phyloP scores from a whole-genome alignment of 306 rosid species.

The Arachis hypogaea region DNA sequence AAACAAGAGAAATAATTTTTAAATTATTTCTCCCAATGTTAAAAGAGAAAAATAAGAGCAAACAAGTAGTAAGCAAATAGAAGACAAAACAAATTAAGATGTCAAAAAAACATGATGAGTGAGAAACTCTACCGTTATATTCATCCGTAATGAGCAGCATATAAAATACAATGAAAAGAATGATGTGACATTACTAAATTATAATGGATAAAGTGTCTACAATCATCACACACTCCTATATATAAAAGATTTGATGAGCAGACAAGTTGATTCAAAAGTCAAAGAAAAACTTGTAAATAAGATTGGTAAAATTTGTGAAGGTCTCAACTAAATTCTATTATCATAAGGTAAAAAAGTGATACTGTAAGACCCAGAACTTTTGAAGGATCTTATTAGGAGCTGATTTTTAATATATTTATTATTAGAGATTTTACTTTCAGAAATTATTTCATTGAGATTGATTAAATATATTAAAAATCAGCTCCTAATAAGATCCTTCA shows the following conservation, averaged over 20 bases:
- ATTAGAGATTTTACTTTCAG: no score
- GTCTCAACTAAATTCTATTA: no score
- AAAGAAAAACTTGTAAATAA: neutral
- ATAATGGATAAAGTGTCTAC: neutral
- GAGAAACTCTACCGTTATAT: constrained; percentile 14
- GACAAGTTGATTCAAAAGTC: neutral
- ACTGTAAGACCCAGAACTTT: no score
- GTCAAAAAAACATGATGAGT: neutral
- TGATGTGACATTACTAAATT: neutral
- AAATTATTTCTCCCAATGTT: constrained; percentile 11
- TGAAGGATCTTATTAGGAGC: no score
- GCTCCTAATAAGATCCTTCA: no score
- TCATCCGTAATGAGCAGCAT: constrained; percentile 11
- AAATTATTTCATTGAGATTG: no score
- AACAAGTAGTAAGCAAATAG: neutral
- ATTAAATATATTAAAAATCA: no score
- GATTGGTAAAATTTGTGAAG: no score
- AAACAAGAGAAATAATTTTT: constrained; percentile 10
- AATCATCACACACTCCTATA: constrained; percentile 4
- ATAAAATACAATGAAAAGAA: constrained; percentile 14
- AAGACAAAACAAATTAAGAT: constrained; percentile 11
- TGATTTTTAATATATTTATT: no score
- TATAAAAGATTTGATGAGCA: neutral
- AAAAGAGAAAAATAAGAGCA: constrained; percentile 21
- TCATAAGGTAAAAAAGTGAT: no score